These are phyloP conservation scores for Thielaviopsis euricoi DNA, from an alignment of 2,329 filamentous ascomycete species.

Conservation along the genomic window DNA sequence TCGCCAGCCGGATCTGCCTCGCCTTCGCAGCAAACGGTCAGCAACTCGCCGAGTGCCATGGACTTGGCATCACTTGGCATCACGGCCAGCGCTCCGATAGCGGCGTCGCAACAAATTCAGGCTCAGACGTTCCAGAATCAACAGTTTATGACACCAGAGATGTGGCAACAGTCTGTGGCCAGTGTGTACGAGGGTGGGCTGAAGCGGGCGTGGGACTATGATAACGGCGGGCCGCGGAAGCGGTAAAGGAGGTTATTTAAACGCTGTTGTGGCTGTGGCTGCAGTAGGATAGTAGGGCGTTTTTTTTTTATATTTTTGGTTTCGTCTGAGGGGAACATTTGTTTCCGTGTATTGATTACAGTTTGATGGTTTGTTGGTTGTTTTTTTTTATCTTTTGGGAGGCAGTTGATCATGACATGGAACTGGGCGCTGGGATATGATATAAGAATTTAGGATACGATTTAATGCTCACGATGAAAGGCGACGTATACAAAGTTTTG, in stretches of 20 bases:
- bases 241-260: background rate
- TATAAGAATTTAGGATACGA: too few species aligned
- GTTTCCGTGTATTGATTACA: too few species aligned
- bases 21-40: constrained; percentile 15
- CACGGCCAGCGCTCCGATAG: constrained; percentile 14
- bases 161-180: constrained; percentile 59
- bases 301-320: too few species aligned
- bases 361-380: too few species aligned
- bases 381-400: too few species aligned
- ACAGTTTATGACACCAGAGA: constrained; percentile 50
- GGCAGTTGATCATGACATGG: too few species aligned
- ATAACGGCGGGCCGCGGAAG: constrained; percentile 20
- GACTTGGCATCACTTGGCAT: constrained; percentile 5
- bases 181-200: constrained; percentile 50
- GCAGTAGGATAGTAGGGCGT: too few species aligned
- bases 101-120: constrained; percentile 23
- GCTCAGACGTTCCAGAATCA: constrained; percentile 34
- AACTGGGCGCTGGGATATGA: too few species aligned
- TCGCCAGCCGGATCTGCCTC: constrained; percentile 28
- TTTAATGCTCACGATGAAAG: too few species aligned
- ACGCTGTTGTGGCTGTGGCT: too few species aligned
- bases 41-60: constrained; percentile 8
- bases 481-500: too few species aligned
- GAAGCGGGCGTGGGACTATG: constrained; percentile 46
- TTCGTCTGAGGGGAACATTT: too few species aligned